Conservation (phyloP, 2,329 filamentous ascomycete genomes). For the Cryphonectria carpinicola region DNA sequence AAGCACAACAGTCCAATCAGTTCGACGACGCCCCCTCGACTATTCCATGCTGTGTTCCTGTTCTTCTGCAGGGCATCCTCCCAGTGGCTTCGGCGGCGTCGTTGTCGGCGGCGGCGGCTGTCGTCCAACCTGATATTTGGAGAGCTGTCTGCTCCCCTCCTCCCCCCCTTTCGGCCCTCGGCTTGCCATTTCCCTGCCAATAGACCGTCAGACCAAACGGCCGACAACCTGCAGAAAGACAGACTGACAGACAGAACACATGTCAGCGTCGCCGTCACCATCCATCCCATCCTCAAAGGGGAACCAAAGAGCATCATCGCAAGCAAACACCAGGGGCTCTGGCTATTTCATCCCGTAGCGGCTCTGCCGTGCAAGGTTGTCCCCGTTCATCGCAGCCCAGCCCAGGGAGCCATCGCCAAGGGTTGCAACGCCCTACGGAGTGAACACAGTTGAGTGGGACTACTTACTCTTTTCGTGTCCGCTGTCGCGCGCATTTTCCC, state of each 20-base stretch:
- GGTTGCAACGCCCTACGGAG: conserved; percentile 26
- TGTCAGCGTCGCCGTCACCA: background rate
- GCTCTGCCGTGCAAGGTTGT: conserved; percentile 18
- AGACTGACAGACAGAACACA: background rate
- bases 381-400: background rate
- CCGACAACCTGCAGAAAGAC: conserved; percentile 16
- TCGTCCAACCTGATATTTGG: background rate
- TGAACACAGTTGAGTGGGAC: conserved; percentile 8
- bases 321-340: background rate
- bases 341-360: conserved; percentile 4
- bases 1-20: conserved; percentile 17
- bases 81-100: conserved; percentile 5
- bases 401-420: conserved; percentile 12
- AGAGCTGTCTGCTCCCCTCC: background rate
- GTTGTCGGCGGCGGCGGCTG: background rate
- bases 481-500: conserved; percentile 18
- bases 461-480: conserved; percentile 18
- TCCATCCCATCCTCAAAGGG: background rate
- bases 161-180: background rate
- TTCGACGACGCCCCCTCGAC: conserved; percentile 15
- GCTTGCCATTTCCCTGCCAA: conserved; percentile 16
- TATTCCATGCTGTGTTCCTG: conserved; percentile 26
- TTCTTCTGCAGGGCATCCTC: conserved; percentile 23
- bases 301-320: background rate
- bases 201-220: conserved; percentile 22